Percentiles rank a stretch among this genome's conserved stretches.
Conservation (phyloP, 2,329 filamentous ascomycete genomes). For the Chaetomiaceae sp. region DNA sequence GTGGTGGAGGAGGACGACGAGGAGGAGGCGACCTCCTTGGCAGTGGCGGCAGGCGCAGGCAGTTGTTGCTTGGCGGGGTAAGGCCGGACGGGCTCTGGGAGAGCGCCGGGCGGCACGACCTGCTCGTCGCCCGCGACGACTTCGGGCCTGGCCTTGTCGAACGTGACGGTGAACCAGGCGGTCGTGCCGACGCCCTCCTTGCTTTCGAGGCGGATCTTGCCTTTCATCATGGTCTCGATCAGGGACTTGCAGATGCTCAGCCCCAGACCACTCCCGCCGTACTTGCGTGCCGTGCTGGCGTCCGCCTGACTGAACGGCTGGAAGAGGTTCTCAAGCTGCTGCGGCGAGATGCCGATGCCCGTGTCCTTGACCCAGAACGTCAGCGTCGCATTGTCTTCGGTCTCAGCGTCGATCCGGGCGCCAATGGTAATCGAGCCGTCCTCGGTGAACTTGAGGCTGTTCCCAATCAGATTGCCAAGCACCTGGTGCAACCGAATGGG, state of each 20-base stretch:
- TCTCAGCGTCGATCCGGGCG: slow-evolving; percentile 68
- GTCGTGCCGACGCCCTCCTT: slow-evolving; percentile 66
- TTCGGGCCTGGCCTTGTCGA: slow-evolving; percentile 70
- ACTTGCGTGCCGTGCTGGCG: slow-evolving; percentile 82
- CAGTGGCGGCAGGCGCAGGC: too few relatives aligned
- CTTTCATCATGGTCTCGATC: slow-evolving; percentile 87
- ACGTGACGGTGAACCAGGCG: slow-evolving; percentile 76
- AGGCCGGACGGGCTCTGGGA: slow-evolving; percentile 11
- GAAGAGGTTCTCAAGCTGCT: slow-evolving; percentile 81
- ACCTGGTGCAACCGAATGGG: slow-evolving; percentile 65
- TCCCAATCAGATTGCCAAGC: slow-evolving; percentile 79
- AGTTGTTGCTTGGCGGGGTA: neutral
- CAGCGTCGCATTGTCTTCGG: slow-evolving; percentile 64
- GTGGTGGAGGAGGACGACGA: slow-evolving; percentile 10
- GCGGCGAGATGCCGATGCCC: slow-evolving; percentile 82
- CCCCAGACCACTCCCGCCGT: slow-evolving; percentile 85
- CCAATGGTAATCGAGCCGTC: slow-evolving; percentile 80
- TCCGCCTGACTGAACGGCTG: slow-evolving; percentile 91
- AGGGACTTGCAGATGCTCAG: slow-evolving; percentile 93
- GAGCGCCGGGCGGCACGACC: slow-evolving; percentile 29
- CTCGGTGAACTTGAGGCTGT: slow-evolving; percentile 92
- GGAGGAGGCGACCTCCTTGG: neutral
- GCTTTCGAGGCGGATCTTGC: slow-evolving; percentile 77
- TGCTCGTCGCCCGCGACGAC: slow-evolving; percentile 54
- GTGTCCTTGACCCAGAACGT: slow-evolving; percentile 87